Evolutionary conservation across 768 basidiomycete species (phyloP).

Genomic region (Boletus vermiculosoides): DNA sequence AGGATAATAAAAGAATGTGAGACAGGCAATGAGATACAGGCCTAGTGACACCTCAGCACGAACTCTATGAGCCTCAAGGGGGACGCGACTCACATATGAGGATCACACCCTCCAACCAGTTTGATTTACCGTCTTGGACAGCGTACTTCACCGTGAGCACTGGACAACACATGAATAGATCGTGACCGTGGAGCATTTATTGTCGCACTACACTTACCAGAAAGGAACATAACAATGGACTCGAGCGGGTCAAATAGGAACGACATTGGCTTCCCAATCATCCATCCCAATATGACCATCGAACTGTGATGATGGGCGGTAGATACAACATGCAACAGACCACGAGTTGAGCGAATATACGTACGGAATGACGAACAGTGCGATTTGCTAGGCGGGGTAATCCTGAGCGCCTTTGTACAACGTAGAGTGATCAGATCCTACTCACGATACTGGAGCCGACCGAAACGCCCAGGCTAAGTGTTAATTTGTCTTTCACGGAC

Average conservation of each 20-base stretch:
- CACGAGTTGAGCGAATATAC: background rate
- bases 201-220: no score
- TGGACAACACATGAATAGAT: background rate
- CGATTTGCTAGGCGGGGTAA: background rate
- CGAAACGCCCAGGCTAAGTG: background rate
- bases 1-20: background rate
- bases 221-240: background rate
- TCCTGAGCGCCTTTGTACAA: background rate
- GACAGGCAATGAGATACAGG: background rate
- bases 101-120: no score
- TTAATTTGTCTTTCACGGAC: background rate
- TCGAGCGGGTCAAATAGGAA: background rate
- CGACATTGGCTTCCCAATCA: background rate
- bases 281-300: background rate
- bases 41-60: background rate
- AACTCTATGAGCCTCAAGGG: no score
- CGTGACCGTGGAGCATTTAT: background rate
- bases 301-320: background rate
- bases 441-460: background rate
- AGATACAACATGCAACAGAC: background rate
- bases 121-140: no score
- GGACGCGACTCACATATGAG: no score
- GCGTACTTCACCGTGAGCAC: no score
- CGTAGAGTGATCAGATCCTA: background rate
- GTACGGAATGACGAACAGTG: no score